A percentile compares a stretch with the other conserved stretches of the same genome.
Conservation (phyloP, 805 yeast genomes). For the Ogataea pilisensis region DNA sequence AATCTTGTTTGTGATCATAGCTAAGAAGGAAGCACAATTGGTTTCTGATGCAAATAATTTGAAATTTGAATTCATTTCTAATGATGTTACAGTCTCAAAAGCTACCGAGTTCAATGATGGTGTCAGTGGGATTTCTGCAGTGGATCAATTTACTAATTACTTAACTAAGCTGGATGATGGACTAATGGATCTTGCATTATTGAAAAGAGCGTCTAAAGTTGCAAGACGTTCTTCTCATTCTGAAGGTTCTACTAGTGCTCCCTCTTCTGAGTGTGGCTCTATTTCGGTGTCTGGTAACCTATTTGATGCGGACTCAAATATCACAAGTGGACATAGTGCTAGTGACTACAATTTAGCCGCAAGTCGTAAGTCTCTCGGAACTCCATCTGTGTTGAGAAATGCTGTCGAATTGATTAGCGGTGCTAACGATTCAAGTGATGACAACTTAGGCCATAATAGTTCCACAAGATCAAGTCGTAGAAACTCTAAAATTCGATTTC, state of each 20-base stretch:
- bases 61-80: conserved; percentile 13
- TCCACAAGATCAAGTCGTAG: conserved; percentile 4
- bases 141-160: conserved; percentile 51
- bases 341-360: background rate
- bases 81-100: conserved; percentile 6
- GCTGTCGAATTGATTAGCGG: background rate
- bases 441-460: background rate
- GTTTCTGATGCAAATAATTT: conserved; percentile 37
- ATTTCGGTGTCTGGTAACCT: background rate
- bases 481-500: conserved; percentile 2
- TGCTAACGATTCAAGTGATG: conserved; percentile 1
- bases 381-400: conserved; percentile 6
- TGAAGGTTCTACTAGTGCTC: conserved; percentile 4
- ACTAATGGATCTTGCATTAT: conserved; percentile 48
- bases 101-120: conserved; percentile 11
- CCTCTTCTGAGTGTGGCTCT: conserved; percentile 1
- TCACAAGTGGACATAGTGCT: background rate
- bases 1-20: conserved; percentile 63
- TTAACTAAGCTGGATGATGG: conserved; percentile 65
- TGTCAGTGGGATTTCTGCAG: conserved; percentile 18
- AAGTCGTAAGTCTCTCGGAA: conserved; percentile 5
- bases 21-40: conserved; percentile 57
- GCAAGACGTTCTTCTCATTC: conserved; percentile 15
- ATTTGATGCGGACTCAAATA: background rate
- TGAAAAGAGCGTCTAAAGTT: conserved; percentile 43